phyloP scores from a whole-genome alignment of 305 asterid genomes.

The Fraxinus paxiana region DNA sequence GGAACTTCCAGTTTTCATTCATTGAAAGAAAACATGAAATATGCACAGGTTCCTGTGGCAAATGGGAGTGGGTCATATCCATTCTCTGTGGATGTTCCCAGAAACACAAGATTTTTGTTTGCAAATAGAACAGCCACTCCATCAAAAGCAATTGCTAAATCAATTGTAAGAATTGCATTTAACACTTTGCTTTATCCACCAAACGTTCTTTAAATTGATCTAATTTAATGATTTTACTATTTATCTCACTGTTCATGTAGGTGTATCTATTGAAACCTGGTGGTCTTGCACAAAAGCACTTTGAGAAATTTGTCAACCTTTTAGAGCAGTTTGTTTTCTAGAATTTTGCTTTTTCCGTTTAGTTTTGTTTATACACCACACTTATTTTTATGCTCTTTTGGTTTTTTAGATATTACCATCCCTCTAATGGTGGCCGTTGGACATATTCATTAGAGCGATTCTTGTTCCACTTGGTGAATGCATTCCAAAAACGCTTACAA shows the following conservation, averaged over 20 bases:
- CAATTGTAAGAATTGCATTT: constrained; percentile 65
- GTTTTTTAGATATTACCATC: constrained; percentile 81
- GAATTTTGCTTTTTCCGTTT: constrained; percentile 16
- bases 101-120: constrained; percentile 87
- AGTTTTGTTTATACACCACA: constrained; percentile 22
- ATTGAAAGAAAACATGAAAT: constrained; percentile 22
- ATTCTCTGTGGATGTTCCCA: constrained; percentile 78
- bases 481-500: constrained; percentile 81
- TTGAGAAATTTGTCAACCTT: constrained; percentile 84
- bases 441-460: constrained; percentile 80
- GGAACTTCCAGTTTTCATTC: neutral
- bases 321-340: constrained; percentile 88
- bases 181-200: constrained; percentile 24
- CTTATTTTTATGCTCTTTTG: neutral
- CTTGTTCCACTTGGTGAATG: constrained; percentile 75
- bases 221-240: constrained; percentile 15
- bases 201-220: constrained; percentile 2
- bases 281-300: constrained; percentile 72
- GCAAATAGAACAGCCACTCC: constrained; percentile 69
- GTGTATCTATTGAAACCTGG: constrained; percentile 87
- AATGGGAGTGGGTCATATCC: constrained; percentile 88
- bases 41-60: constrained; percentile 95
- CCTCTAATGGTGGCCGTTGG: constrained; percentile 99
- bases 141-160: constrained; percentile 87
- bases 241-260: constrained; percentile 50